These are phyloP conservation scores for Platanus orientalis DNA, from an alignment of 164 flowering plant species.

Conservation along the genomic window DNA sequence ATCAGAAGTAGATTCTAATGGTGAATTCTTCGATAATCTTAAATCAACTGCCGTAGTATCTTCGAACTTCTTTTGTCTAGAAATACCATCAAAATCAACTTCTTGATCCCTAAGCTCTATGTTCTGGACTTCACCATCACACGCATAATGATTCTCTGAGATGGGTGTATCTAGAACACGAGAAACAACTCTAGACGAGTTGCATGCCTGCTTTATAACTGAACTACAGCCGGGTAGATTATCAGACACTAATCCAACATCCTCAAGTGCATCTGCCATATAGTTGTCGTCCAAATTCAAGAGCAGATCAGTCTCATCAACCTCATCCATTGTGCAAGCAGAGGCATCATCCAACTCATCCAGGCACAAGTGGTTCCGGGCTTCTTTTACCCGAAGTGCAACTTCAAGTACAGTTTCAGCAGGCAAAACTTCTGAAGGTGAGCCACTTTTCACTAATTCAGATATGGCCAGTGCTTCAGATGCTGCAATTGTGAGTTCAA, in stretches of 20 bases:
- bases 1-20: slow-evolving; percentile 9
- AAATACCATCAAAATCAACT: slow-evolving; percentile 10
- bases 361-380: slow-evolving; percentile 29
- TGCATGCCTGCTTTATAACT: slow-evolving; percentile 11
- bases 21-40: slow-evolving; percentile 8
- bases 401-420: slow-evolving; percentile 54
- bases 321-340: slow-evolving; percentile 16
- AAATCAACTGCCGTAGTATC: slow-evolving; percentile 9
- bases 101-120: slow-evolving; percentile 10
- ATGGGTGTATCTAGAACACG: slow-evolving; percentile 43
- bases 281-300: slow-evolving; percentile 56
- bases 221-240: slow-evolving; percentile 20
- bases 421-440: slow-evolving; percentile 25
- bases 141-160: slow-evolving; percentile 16
- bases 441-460: slow-evolving; percentile 36
- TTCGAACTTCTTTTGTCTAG: slow-evolving; percentile 10
- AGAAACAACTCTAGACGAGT: slow-evolving; percentile 17
- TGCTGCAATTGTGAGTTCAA: slow-evolving; percentile 78
- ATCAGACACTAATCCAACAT: slow-evolving; percentile 53
- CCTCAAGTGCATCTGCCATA: slow-evolving; percentile 65
- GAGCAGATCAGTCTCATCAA: slow-evolving; percentile 40
- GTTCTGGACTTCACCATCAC: slow-evolving; percentile 17
- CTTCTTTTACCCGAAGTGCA: slow-evolving; percentile 68
- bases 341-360: slow-evolving; percentile 22
- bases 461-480: slow-evolving; percentile 82